phyloP scores from a whole-genome alignment of 495 filamentous ascomycete species.

The Hypoxylon crocopeplum region DNA sequence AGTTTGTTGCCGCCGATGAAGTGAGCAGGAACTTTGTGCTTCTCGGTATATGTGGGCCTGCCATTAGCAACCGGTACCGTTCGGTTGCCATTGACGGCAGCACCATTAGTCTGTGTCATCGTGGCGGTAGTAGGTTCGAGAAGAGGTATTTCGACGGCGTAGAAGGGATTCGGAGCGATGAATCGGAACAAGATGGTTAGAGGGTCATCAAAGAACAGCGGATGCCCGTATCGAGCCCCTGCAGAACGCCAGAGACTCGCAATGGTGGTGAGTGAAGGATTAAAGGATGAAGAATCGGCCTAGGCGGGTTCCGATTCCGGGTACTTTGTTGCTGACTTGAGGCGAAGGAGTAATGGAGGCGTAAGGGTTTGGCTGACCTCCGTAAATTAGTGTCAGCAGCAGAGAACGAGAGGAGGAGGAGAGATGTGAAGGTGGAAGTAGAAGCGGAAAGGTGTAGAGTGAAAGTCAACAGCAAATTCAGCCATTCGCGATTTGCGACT shows the following conservation, averaged over 20 bases:
- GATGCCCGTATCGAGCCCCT: slow-evolving; percentile 39
- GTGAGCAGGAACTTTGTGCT: slow-evolving; percentile 82
- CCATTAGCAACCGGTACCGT: slow-evolving; percentile 57
- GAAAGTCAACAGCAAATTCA: background rate
- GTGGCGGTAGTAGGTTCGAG: slow-evolving; percentile 40
- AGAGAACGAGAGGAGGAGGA: background rate
- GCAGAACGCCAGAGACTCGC: slow-evolving; percentile 30
- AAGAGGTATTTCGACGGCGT: slow-evolving; percentile 12
- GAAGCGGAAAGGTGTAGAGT: background rate
- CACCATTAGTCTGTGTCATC: slow-evolving; percentile 59
- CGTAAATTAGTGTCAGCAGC: background rate
- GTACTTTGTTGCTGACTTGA: slow-evolving; percentile 10
- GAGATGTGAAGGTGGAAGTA: too few relatives aligned
- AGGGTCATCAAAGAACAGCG: slow-evolving; percentile 38
- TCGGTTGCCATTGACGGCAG: slow-evolving; percentile 43
- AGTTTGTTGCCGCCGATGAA: slow-evolving; percentile 95
- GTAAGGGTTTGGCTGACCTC: slow-evolving; percentile 16
- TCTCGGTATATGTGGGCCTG: slow-evolving; percentile 69
- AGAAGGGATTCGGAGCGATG: slow-evolving; percentile 17
- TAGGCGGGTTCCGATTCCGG: slow-evolving; percentile 20
- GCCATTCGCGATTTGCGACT: background rate
- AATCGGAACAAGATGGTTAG: slow-evolving; percentile 34
- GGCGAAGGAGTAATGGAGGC: slow-evolving; percentile 11
- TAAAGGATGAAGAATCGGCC: slow-evolving; percentile 12
- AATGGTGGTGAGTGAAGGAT: slow-evolving; percentile 24